Evolutionary conservation across 2,329 filamentous ascomycete species (phyloP).

Genomic region (Clarireedia paspali): DNA sequence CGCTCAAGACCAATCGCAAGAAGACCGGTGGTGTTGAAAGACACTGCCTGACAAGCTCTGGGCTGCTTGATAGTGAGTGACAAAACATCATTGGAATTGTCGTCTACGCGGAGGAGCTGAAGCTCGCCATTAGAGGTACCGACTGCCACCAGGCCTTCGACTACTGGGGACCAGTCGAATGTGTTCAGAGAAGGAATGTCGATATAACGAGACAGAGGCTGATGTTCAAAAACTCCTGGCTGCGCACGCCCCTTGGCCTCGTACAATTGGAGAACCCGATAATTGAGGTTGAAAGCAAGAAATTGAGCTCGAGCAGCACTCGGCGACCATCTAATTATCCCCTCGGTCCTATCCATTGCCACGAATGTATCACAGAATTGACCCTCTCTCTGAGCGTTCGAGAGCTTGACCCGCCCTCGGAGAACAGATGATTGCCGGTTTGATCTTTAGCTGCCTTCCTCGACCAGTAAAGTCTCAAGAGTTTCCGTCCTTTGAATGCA

Average conservation of each 20-base stretch:
- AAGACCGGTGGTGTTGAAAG: slow-evolving; percentile 65
- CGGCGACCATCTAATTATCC: slow-evolving; percentile 60
- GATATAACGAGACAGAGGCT: slow-evolving; percentile 50
- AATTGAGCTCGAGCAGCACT: slow-evolving; percentile 52
- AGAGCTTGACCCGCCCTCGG: neutral
- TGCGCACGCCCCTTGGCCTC: slow-evolving; percentile 48
- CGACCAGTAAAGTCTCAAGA: too few species aligned
- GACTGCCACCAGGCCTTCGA: slow-evolving; percentile 62
- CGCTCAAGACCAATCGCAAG: slow-evolving; percentile 74
- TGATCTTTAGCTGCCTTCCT: too few species aligned
- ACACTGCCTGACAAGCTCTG: slow-evolving; percentile 72
- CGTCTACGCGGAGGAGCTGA: slow-evolving; percentile 65
- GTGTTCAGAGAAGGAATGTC: slow-evolving; percentile 57
- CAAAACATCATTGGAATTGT: slow-evolving; percentile 55
- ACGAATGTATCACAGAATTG: neutral
- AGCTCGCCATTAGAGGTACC: slow-evolving; percentile 70
- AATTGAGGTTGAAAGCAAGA: slow-evolving; percentile 57
- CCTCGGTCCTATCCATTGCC: slow-evolving; percentile 29
- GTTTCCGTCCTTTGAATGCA: too few species aligned
- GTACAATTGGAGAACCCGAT: slow-evolving; percentile 55
- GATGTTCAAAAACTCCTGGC: slow-evolving; percentile 48
- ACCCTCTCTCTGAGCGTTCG: neutral
- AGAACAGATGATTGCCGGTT: too few species aligned
- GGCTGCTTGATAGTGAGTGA: slow-evolving; percentile 68
- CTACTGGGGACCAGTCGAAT: slow-evolving; percentile 58